A percentile compares a stretch with the other conserved stretches of the same genome.
Conservation (phyloP, 1,284 basidiomycete species). For the Moesziomyces sp. region DNA sequence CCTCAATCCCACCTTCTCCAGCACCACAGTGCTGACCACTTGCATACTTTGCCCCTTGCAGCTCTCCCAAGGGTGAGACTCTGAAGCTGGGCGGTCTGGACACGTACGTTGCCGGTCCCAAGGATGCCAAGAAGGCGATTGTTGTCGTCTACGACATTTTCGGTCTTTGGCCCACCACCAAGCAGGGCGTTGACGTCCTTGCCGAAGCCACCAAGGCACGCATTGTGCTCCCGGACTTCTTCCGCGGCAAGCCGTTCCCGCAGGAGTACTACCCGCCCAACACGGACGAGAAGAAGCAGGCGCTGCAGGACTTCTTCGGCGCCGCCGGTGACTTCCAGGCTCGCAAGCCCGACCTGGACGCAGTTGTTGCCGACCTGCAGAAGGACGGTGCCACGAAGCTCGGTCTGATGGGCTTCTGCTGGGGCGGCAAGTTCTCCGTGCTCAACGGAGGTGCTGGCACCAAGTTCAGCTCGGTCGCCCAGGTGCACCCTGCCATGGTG, state of each 20-base stretch:
- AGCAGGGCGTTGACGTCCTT: conserved; percentile 73
- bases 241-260: conserved; percentile 73
- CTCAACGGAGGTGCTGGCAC: conserved; percentile 46
- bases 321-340: conserved; percentile 68
- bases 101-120: conserved; percentile 65
- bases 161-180: conserved; percentile 71
- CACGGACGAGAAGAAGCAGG: conserved; percentile 69
- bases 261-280: conserved; percentile 72
- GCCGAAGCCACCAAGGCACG: conserved; percentile 69
- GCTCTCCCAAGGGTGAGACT: conserved; percentile 69
- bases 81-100: conserved; percentile 53
- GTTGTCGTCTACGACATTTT: conserved; percentile 77
- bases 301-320: conserved; percentile 70
- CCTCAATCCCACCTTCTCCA: too few relatives aligned
- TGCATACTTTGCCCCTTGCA: background rate
- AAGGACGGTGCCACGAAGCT: conserved; percentile 71
- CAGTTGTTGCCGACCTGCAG: conserved; percentile 71
- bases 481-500: conserved; percentile 71
- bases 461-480: conserved; percentile 51
- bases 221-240: conserved; percentile 77
- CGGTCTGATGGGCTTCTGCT: conserved; percentile 71
- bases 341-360: conserved; percentile 71
- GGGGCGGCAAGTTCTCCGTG: conserved; percentile 57
- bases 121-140: conserved; percentile 71
- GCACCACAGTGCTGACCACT: background rate